These are phyloP conservation scores for Apophysomyces ossiformis DNA, from an alignment of 371 early-diverging fungal species.

Conservation along the genomic window DNA sequence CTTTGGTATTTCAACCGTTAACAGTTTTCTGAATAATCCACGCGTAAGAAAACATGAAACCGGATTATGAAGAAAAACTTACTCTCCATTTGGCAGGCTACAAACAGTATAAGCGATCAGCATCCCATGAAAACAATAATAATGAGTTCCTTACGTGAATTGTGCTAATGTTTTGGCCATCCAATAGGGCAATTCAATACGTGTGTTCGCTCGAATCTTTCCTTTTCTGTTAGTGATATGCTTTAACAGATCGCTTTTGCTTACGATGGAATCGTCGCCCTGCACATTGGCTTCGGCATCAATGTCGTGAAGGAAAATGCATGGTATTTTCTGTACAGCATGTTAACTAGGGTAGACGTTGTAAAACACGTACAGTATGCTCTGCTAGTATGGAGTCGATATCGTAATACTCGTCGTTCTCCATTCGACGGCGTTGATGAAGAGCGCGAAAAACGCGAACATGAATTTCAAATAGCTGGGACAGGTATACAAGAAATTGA, in stretches of 20 bases:
- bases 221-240: neutral
- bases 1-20: slow-evolving; percentile 43
- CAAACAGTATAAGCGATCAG: neutral
- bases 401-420: slow-evolving; percentile 54
- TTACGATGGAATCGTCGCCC: slow-evolving; percentile 43
- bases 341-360: neutral
- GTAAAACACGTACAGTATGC: slow-evolving; percentile 32
- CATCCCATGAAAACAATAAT: neutral
- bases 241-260: neutral
- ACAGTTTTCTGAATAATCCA: slow-evolving; percentile 21
- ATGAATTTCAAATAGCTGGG: too few relatives aligned
- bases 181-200: slow-evolving; percentile 54
- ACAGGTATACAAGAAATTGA: too few relatives aligned
- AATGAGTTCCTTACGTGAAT: slow-evolving; percentile 36
- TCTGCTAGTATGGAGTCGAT: slow-evolving; percentile 56
- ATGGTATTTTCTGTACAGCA: slow-evolving; percentile 46
- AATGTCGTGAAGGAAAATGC: slow-evolving; percentile 39
- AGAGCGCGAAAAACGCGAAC: neutral
- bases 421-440: slow-evolving; percentile 26
- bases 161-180: slow-evolving; percentile 45
- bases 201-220: slow-evolving; percentile 30
- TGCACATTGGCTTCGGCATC: slow-evolving; percentile 36
- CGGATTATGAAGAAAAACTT: neutral
- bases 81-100: slow-evolving; percentile 21
- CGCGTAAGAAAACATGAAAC: neutral